Conservation (phyloP, 1,284 basidiomycete species). For the Mycena sp. region DNA sequence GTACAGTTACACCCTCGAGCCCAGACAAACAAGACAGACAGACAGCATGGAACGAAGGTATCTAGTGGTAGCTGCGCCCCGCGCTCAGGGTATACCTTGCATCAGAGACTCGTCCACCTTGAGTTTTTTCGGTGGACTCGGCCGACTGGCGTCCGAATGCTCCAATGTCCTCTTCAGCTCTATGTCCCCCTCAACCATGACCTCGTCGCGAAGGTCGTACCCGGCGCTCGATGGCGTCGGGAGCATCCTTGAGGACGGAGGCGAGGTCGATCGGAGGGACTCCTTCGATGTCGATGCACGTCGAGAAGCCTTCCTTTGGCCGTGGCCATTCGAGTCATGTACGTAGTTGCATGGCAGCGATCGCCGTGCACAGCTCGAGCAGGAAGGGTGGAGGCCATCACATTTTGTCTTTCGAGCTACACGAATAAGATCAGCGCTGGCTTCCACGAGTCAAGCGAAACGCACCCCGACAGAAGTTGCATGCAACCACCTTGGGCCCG, state of each 20-base stretch:
- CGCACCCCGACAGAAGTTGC: constrained; percentile 84
- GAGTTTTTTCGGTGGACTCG: constrained; percentile 60
- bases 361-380: constrained; percentile 79
- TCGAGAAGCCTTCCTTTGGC: constrained; percentile 54
- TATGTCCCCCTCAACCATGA: constrained; percentile 47
- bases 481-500: constrained; percentile 84
- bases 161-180: constrained; percentile 58
- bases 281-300: constrained; percentile 60
- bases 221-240: constrained; percentile 57
- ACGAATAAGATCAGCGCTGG: constrained; percentile 22
- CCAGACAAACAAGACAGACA: constrained; percentile 38
- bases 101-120: constrained; percentile 54
- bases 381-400: constrained; percentile 81
- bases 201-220: constrained; percentile 46
- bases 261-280: constrained; percentile 56
- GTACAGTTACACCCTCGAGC: constrained; percentile 24
- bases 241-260: constrained; percentile 62
- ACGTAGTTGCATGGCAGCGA: constrained; percentile 80
- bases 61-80: constrained; percentile 23
- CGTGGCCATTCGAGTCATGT: constrained; percentile 61
- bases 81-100: constrained; percentile 50
- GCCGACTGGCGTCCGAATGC: constrained; percentile 48
- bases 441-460: constrained; percentile 17
- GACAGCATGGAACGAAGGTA: constrained; percentile 30
- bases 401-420: constrained; percentile 86